Evolutionary conservation across 1,139 yeast genomes (phyloP).

Genomic region (Hansenula lynferdii): DNA sequence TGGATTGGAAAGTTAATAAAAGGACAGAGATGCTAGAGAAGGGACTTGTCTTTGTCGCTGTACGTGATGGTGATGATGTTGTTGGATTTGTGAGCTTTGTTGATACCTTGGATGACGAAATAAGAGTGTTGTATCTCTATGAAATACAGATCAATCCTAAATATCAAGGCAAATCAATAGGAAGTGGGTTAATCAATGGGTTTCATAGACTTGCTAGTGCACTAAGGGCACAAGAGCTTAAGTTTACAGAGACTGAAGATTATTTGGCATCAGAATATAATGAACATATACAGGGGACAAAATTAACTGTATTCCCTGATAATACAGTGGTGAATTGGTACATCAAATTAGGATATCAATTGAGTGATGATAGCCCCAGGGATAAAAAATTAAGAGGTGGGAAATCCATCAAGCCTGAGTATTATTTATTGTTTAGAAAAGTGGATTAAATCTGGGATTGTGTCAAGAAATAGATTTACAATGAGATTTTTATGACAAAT

Average conservation of each 20-base stretch:
- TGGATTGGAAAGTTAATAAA: constrained; percentile 39
- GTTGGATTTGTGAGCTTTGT: constrained; percentile 39
- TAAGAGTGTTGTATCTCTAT: constrained; percentile 38
- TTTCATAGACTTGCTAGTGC: constrained; percentile 7
- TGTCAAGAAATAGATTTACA: too few species aligned
- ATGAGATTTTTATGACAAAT: too few species aligned
- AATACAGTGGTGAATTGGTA: constrained; percentile 46
- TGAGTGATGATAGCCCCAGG: constrained; percentile 38
- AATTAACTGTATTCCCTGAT: constrained; percentile 48
- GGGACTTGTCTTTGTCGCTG: constrained; percentile 36
- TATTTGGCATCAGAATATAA: neutral
- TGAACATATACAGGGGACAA: constrained; percentile 20
- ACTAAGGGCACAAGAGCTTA: too few species aligned
- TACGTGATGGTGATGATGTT: constrained; percentile 14
- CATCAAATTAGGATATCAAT: constrained; percentile 31
- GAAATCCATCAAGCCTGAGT: constrained; percentile 36
- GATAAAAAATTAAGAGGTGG: constrained; percentile 38
- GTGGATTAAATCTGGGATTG: too few species aligned
- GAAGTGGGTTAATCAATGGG: constrained; percentile 2
- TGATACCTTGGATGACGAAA: constrained; percentile 29
- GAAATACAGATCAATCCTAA: constrained; percentile 39
- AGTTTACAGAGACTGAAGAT: too few species aligned
- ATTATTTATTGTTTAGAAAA: constrained; percentile 22
- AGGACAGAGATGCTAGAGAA: constrained; percentile 38
- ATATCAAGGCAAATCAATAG: constrained; percentile 7